Evolutionary conservation across 768 basidiomycete genomes (phyloP).

Genomic region (Tulasnella sp.): DNA sequence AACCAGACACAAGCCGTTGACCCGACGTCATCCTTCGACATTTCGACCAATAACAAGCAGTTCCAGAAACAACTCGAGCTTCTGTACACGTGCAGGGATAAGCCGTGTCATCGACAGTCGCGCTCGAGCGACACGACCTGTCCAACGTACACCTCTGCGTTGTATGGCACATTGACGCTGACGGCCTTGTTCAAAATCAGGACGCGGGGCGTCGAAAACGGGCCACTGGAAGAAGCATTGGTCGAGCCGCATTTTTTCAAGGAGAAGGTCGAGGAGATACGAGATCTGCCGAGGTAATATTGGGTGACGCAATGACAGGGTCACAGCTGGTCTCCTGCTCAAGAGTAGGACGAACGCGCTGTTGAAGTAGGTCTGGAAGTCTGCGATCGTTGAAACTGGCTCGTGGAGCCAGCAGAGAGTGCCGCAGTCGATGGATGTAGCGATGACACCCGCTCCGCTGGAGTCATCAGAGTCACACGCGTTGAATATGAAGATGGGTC

Average conservation of each 20-base stretch:
- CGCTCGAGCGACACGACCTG: conserved; percentile 7
- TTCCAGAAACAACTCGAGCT: conserved; percentile 3
- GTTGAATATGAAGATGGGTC: background rate
- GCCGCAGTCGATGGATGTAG: too few species aligned
- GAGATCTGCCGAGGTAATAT: conserved; percentile 16
- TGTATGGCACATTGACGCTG: conserved; percentile 10
- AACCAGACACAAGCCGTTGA: background rate
- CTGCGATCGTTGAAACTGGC: conserved; percentile 37
- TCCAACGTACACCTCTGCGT: background rate
- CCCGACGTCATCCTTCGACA: background rate
- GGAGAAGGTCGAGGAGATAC: background rate
- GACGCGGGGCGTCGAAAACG: background rate
- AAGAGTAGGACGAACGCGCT: conserved; percentile 52
- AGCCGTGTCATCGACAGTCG: conserved; percentile 7
- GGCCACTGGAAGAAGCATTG: background rate
- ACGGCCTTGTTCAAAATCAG: conserved; percentile 9
- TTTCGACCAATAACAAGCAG: background rate
- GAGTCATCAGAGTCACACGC: background rate
- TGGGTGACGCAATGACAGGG: conserved; percentile 69
- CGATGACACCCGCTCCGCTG: background rate
- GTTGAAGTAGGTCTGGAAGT: conserved; percentile 50
- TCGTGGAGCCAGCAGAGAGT: conserved; percentile 21
- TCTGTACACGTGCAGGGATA: background rate
- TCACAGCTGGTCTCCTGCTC: conserved; percentile 69
- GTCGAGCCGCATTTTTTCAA: background rate